Percentiles rank a stretch among this genome's conserved stretches.
These are phyloP conservation scores for Microcyclosporella mali DNA, from an alignment of 2,329 filamentous ascomycete species.

Conservation along the genomic window DNA sequence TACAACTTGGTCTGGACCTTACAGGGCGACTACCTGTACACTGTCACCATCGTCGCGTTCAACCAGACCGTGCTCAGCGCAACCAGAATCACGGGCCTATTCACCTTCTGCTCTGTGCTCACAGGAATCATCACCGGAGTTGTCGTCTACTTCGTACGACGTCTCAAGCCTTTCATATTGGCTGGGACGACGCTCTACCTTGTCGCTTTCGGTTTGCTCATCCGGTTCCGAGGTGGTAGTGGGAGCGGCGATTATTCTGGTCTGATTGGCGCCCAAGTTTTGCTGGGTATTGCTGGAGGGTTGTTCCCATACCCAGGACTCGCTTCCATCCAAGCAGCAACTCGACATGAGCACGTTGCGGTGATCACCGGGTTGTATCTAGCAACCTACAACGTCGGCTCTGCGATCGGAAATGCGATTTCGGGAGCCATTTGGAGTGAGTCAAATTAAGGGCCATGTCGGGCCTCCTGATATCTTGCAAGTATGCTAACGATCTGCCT, in stretches of 20 bases:
- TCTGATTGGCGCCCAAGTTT: slow-evolving; percentile 56
- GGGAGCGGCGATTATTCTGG: slow-evolving; percentile 44
- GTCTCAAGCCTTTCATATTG: slow-evolving; percentile 59
- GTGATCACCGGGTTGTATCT: slow-evolving; percentile 54
- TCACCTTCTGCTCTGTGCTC: slow-evolving; percentile 54
- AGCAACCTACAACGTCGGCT: slow-evolving; percentile 55
- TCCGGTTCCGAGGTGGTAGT: slow-evolving; percentile 54
- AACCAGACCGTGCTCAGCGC: slow-evolving; percentile 52
- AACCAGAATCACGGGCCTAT: slow-evolving; percentile 55
- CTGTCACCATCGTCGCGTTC: slow-evolving; percentile 56
- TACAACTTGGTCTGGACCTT: slow-evolving; percentile 57
- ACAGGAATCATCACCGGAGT: slow-evolving; percentile 52
- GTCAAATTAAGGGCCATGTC: too few relatives aligned
- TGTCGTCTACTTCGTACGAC: slow-evolving; percentile 52
- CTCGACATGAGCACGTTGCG: slow-evolving; percentile 52
- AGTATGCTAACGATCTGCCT: too few relatives aligned
- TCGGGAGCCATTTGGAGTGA: slow-evolving; percentile 52
- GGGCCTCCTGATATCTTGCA: too few relatives aligned
- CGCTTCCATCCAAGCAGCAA: slow-evolving; percentile 47
- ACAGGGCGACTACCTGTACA: slow-evolving; percentile 60
- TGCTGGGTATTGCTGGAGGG: slow-evolving; percentile 58
- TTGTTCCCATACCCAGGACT: slow-evolving; percentile 53
- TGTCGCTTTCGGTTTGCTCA: slow-evolving; percentile 60
- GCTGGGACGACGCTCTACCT: slow-evolving; percentile 55
- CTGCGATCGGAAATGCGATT: slow-evolving; percentile 53